phyloP scores from a whole-genome alignment of 2,329 filamentous ascomycete genomes.

The Clarireedia hainanense region DNA sequence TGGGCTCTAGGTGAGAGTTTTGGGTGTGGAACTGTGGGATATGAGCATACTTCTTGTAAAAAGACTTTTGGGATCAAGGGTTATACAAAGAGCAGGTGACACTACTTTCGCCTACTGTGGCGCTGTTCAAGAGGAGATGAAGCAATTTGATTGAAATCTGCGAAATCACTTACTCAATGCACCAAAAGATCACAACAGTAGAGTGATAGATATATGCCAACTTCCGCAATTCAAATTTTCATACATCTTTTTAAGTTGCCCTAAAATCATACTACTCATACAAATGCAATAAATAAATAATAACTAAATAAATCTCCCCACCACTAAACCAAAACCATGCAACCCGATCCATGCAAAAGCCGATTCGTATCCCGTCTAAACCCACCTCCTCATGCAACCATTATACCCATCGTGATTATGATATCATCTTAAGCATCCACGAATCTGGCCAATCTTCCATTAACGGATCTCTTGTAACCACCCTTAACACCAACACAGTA shows the following conservation, averaged over 20 bases:
- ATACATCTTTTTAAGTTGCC: neutral
- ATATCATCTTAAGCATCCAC: neutral
- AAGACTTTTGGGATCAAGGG: too few relatives aligned
- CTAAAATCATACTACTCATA: constrained; percentile 1
- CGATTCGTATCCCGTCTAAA: neutral
- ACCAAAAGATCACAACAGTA: too few relatives aligned
- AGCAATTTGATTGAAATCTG: too few relatives aligned
- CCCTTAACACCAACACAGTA: constrained; percentile 19
- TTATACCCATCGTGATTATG: neutral
- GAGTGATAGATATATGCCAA: too few relatives aligned
- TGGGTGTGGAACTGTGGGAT: too few relatives aligned
- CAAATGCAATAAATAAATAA: neutral
- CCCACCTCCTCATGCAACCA: neutral
- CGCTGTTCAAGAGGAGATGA: too few relatives aligned
- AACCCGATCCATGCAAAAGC: neutral
- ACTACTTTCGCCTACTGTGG: too few relatives aligned
- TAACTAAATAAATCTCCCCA: neutral
- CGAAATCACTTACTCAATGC: too few relatives aligned
- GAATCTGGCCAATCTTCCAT: constrained; percentile 2
- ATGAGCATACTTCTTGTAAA: too few relatives aligned
- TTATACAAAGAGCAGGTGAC: too few relatives aligned
- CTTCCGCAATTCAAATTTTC: neutral
- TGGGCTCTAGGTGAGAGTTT: too few relatives aligned
- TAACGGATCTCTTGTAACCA: neutral
- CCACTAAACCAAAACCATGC: neutral